Base-by-base conservation (phyloP, 2,329 filamentous ascomycete genomes). In the Aspergillus felis region DNA sequence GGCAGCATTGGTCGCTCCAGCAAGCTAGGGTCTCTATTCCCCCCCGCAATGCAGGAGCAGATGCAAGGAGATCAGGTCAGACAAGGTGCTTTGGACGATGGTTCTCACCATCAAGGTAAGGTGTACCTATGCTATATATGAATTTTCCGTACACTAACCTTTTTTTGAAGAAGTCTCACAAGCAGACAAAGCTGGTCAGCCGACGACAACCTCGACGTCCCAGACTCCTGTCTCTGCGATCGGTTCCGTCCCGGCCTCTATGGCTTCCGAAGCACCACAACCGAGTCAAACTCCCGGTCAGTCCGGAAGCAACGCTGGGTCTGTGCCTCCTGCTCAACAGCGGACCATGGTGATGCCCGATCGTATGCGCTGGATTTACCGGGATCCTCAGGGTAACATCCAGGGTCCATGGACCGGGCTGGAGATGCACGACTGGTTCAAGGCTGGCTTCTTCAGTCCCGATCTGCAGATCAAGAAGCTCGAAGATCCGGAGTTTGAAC, bases 361-460 rank as follows among this genome's bases (percentile, higher is more conserved):
- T 73, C 84, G 95, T 14, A 99, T 99, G 92, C 84, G 93, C 67
- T 99, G 94, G 94, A 93, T 97, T 20, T 99, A 99, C 71, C 87
- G 95, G 53, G 94, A 99, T 71, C 94, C 94, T 4, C 91, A 96
- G 71, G 92, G 92, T 24, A 89, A 91, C 61, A 88, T 91, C 5
- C 94, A 99, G 71, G 94, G 94, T 0, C 94, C 94, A 0, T 99
- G 94, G 77, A 97, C 92, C 42, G 94, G 94, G 1, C 79, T 99
- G 51, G 94, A 99, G 75, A 99, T 99, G 94, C 95, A 99, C 66
- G 95, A 99, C 68, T 99, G 94, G 94, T 99, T 97, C 78, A 97
- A 97, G 74, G 93, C 92, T 41, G 92, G 93, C 49, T 99, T 97
- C 78, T 99, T 99, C 76, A 96, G 91, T 0, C 88, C 93, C 0